Base-by-base conservation (phyloP, 2,329 filamentous ascomycete genomes). In the Aspergillaceae sp. region DNA sequence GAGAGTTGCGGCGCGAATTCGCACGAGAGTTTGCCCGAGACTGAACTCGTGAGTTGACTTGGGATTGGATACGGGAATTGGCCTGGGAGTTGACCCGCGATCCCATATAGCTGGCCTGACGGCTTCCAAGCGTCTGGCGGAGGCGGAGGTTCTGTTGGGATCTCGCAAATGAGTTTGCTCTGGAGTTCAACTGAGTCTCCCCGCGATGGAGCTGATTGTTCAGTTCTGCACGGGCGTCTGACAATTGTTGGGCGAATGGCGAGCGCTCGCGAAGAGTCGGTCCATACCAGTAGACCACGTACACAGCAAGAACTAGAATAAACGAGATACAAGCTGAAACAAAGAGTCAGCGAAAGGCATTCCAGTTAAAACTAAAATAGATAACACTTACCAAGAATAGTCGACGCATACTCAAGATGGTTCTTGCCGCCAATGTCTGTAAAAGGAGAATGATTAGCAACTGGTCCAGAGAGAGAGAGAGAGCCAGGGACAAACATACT, bases 281-380 rank as follows among this genome's bases (percentile, higher is more conserved):
- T 0, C 83, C 83, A 46, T 78, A 77, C 71, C 73, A 81, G 69
- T 85, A 86, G 50, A 86, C 81, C 41, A 79, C 69, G 50, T 84
- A 84, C 4, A 86, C 79, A 0, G 80, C 78, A 11, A 75, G 54
- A 5, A 84, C 80, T 1, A 86, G 72, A 1, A 82, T 52, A 42
- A 80, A 70, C 0, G 82, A 76, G 43, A 86, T 79, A 53, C 70
- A 74, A 56, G 78, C 65, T 62, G 7, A 41, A 19, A 19, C 19
- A 2, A 19, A 19, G 19, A 1, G 34, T 36, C 34, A 36, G n/a
- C n/a, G n/a, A 26, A 9, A n/a, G 7, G 10, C 27, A 7, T 33
- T 8, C 3, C 7, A 3, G 6, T 9, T 11, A 33, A 4, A 8
- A 37, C 19, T 33, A 33, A 34, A 40, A 8, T 4, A 5, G 29